These are phyloP conservation scores for Fusarium falciforme DNA, from an alignment of 2,329 filamentous ascomycete species.

Conservation along the genomic window DNA sequence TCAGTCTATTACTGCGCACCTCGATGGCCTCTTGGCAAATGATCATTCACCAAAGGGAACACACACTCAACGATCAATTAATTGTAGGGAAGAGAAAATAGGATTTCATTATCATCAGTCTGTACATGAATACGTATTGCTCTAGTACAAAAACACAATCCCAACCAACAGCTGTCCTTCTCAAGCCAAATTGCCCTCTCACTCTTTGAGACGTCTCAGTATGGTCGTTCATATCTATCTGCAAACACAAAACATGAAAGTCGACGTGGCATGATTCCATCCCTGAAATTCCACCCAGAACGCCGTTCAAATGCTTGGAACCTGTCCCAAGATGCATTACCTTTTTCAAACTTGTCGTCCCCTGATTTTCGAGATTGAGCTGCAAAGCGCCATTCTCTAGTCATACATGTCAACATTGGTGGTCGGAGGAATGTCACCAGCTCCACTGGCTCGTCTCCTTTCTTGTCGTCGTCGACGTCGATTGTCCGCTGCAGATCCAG, in stretches of 20 bases:
- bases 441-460: conserved; percentile 57
- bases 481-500: conserved; percentile 59
- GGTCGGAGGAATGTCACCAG: conserved; percentile 25
- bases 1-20: background rate
- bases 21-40: background rate
- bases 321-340: conserved; percentile 18
- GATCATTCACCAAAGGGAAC: background rate
- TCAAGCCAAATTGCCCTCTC: conserved; percentile 38
- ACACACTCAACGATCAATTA: background rate
- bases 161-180: conserved; percentile 23
- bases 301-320: conserved; percentile 34
- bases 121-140: conserved; percentile 20
- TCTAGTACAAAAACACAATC: conserved; percentile 14
- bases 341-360: conserved; percentile 12
- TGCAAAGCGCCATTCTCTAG: conserved; percentile 1
- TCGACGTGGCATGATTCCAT: conserved; percentile 35
- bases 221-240: conserved; percentile 39
- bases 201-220: conserved; percentile 40
- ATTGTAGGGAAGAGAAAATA: background rate
- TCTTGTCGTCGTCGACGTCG: conserved; percentile 67
- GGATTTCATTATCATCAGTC: conserved; percentile 28
- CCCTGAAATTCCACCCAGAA: conserved; percentile 36
- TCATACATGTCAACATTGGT: conserved; percentile 36
- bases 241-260: conserved; percentile 27
- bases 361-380: background rate